phyloP scores from a whole-genome alignment of 352 stramenopile species.

The Globisporangium radiosum region DNA sequence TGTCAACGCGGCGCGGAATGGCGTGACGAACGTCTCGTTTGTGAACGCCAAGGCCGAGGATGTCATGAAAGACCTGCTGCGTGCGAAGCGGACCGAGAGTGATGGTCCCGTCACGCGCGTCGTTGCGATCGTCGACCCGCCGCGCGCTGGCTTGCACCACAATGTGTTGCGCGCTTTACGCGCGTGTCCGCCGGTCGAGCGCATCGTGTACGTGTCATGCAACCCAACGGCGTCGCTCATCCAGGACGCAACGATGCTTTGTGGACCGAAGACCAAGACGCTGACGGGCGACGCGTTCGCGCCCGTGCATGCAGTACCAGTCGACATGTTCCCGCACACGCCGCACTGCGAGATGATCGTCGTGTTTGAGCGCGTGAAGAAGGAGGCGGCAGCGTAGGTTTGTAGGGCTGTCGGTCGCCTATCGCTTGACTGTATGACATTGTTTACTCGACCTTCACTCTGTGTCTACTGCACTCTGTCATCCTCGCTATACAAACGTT shows the following conservation, averaged over 20 bases:
- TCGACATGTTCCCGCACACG: constrained; percentile 99
- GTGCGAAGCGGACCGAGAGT: constrained; percentile 43
- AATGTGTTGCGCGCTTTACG: constrained; percentile 86
- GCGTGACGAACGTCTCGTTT: constrained; percentile 85
- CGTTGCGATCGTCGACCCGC: constrained; percentile 96
- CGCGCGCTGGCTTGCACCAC: constrained; percentile 92
- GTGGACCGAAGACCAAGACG: constrained; percentile 90
- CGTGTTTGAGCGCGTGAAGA: constrained; percentile 89
- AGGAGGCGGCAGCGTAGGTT: too few relatives aligned
- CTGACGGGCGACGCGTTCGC: constrained; percentile 89
- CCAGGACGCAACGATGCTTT: constrained; percentile 86
- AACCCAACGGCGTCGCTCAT: constrained; percentile 96
- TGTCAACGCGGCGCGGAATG: constrained; percentile 82
- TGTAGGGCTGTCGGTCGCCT: not conserved
- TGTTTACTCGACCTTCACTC: constrained; percentile 7
- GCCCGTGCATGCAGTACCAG: constrained; percentile 88
- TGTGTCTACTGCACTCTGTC: not conserved
- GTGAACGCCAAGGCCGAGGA: constrained; percentile 90
- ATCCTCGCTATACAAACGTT: constrained; percentile 12
- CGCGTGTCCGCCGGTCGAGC: constrained; percentile 70
- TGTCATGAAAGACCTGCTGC: constrained; percentile 81
- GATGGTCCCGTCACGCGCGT: constrained; percentile 67
- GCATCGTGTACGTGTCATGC: constrained; percentile 97
- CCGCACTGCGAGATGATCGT: constrained; percentile 98
- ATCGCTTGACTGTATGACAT: constrained; percentile 12